These are phyloP conservation scores for Aspergillus avenaceus DNA, from an alignment of 495 filamentous ascomycete species.

Conservation along the genomic window DNA sequence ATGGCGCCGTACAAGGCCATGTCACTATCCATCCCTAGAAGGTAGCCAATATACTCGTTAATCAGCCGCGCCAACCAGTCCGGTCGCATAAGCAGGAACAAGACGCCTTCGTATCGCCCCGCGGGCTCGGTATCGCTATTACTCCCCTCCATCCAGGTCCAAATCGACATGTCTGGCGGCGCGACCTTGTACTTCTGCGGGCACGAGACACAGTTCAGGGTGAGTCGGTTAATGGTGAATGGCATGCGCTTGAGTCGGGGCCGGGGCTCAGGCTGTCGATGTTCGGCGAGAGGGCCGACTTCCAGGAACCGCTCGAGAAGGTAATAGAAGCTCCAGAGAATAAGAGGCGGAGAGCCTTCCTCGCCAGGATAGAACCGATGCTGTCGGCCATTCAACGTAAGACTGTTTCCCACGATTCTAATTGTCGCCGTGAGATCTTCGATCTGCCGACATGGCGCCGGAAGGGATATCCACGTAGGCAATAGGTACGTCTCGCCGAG, in stretches of 20 bases:
- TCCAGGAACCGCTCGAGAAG: background rate
- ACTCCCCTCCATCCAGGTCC: no score
- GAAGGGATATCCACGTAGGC: background rate
- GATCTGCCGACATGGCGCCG: background rate
- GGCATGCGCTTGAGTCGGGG: background rate
- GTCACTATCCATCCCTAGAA: no score
- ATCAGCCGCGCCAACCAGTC: no score
- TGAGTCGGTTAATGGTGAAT: background rate
- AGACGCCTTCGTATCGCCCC: no score
- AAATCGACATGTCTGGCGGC: no score
- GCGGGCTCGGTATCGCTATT: no score
- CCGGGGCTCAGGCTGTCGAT: background rate
- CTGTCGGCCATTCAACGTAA: background rate
- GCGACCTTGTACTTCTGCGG: no score
- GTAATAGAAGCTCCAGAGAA: constrained; percentile 1
- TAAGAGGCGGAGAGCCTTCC: background rate
- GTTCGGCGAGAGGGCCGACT: background rate
- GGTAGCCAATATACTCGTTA: no score
- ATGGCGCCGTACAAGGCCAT: no score
- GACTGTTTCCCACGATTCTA: background rate
- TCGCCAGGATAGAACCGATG: background rate
- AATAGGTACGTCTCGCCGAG: constrained; percentile 1
- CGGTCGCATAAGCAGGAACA: no score
- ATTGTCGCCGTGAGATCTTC: background rate
- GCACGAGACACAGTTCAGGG: no score